Evolutionary conservation across 768 basidiomycete species (phyloP), one percentile per base, ranked within the genome.

Genomic region (Panellus pusillus): DNA sequence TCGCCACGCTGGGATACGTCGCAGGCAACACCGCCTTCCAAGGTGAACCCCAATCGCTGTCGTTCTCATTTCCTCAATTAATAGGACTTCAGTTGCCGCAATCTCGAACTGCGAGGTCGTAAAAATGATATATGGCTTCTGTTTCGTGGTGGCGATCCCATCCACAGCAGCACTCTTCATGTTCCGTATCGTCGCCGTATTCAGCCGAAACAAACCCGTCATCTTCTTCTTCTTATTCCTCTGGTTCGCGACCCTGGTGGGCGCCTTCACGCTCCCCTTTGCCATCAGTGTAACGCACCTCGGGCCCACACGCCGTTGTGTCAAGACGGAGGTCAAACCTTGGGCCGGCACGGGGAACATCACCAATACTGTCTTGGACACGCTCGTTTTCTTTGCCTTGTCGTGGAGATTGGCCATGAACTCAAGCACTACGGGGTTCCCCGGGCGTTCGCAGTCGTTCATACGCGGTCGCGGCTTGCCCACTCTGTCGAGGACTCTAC

Each of bases 161-260:
- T 29, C 18, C 13, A 52, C 51, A n/a, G 37, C 51, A 0, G 43
- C 39, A 8, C 51, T 52, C 9, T 52, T 52, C n/a, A 45, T 52
- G 18, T 40, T 46, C 51, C 51, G 51, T 8, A 44, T 52, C 14
- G 43, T 43, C 5, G 38, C 44, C 5, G 19, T 52, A 13, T 52
- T 45, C 38, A 3, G 28, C 44, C 3, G 6, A 1, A 18, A 4
- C 1, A 43, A 28, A 6, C 3, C 20, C 1, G 15, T 41, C 1
- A 52, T 44, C 29, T 1, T 32, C 18, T 17, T 46, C 38, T 52
- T 52, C 19, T 18, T 24, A 32, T 3, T 41, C 9, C 11, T 52
- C 2, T 52, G 44, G 51, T 0, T 52, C 18, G 27, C 27, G 0
- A 44, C 19, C 8, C 18, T 52, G 19, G 51, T 4, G 2, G 27